These are phyloP conservation scores for Cercospora sesami DNA, from an alignment of 2,329 filamentous ascomycete species.

Conservation along the genomic window DNA sequence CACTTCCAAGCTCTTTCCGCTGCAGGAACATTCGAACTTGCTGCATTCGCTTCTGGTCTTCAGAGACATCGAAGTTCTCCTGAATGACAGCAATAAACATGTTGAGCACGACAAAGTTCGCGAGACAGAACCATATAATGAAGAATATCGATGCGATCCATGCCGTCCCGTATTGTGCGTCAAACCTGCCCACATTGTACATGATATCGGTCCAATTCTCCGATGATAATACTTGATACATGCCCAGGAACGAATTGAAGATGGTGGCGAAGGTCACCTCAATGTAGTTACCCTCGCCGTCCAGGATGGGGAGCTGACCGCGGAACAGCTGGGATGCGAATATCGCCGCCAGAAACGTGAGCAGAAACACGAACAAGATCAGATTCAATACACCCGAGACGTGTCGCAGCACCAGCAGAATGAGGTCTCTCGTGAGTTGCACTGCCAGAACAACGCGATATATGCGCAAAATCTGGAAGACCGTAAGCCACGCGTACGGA, in stretches of 20 bases:
- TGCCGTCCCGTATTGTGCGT: slow-evolving; percentile 65
- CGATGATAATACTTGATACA: slow-evolving; percentile 95
- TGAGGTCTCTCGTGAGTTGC: slow-evolving; percentile 81
- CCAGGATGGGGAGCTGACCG: slow-evolving; percentile 69
- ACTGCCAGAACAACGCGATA: slow-evolving; percentile 91
- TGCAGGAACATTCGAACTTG: slow-evolving; percentile 95
- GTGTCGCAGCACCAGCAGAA: slow-evolving; percentile 84
- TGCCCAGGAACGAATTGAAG: slow-evolving; percentile 92
- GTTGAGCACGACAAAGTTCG: slow-evolving; percentile 94
- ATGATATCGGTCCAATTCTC: slow-evolving; percentile 93
- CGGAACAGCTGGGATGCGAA: slow-evolving; percentile 92
- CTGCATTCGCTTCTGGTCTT: slow-evolving; percentile 95
- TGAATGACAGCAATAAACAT: slow-evolving; percentile 99
- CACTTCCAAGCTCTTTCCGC: slow-evolving; percentile 76
- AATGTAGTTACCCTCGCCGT: slow-evolving; percentile 62
- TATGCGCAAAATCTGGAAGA: slow-evolving; percentile 89
- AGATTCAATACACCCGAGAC: slow-evolving; percentile 88
- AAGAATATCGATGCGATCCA: slow-evolving; percentile 93
- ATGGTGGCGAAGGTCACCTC: slow-evolving; percentile 82
- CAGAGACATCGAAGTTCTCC: slow-evolving; percentile 97
- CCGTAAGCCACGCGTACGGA: slow-evolving; percentile 80
- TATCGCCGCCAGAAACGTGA: slow-evolving; percentile 90
- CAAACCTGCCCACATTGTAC: slow-evolving; percentile 75
- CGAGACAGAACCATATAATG: slow-evolving; percentile 91
- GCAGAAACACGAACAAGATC: slow-evolving; percentile 93